phyloP scores from a whole-genome alignment of 192 early-diverging fungal genomes.

The Jimgerdemannia lactiflua region DNA sequence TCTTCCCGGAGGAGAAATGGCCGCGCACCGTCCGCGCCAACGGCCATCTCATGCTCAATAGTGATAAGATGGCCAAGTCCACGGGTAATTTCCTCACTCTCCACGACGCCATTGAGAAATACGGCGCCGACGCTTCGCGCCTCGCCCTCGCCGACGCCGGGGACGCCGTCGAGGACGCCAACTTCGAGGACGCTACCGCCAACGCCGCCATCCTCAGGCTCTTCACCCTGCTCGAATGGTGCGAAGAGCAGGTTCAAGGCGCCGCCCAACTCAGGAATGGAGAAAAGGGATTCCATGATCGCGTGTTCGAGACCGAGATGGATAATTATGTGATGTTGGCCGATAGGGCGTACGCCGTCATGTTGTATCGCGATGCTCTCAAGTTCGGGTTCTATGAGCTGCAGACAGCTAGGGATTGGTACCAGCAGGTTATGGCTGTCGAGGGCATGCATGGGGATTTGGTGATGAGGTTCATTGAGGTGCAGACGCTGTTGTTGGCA shows the following conservation, averaged over 20 bases:
- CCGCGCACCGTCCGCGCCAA: conserved; percentile 84
- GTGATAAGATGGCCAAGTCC: conserved; percentile 98
- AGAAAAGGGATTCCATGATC: conserved; percentile 75
- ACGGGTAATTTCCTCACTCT: conserved; percentile 96
- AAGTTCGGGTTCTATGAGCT: conserved; percentile 92
- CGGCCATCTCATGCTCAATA: conserved; percentile 94
- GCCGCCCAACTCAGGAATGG: conserved; percentile 45
- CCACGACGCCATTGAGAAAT: conserved; percentile 73
- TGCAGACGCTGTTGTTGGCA: conserved; percentile 80
- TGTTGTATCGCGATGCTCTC: conserved; percentile 89
- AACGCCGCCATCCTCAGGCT: conserved; percentile 95
- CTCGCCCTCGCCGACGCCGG: conserved; percentile 96
- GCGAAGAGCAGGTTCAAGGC: conserved; percentile 59
- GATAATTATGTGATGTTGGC: conserved; percentile 65
- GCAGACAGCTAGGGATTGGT: conserved; percentile 81
- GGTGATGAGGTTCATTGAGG: conserved; percentile 76
- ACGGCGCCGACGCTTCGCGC: conserved; percentile 95
- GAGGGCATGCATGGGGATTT: conserved; percentile 89
- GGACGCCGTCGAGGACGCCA: conserved; percentile 96
- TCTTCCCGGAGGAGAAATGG: conserved; percentile 93
- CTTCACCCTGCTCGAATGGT: conserved; percentile 88
- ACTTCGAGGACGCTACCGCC: conserved; percentile 94
- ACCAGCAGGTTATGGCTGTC: conserved; percentile 61
- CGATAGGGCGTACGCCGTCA: conserved; percentile 73
- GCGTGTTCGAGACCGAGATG: conserved; percentile 91